Conservation (phyloP, 2,329 filamentous ascomycete genomes). For the Botrytis byssoidea region DNA sequence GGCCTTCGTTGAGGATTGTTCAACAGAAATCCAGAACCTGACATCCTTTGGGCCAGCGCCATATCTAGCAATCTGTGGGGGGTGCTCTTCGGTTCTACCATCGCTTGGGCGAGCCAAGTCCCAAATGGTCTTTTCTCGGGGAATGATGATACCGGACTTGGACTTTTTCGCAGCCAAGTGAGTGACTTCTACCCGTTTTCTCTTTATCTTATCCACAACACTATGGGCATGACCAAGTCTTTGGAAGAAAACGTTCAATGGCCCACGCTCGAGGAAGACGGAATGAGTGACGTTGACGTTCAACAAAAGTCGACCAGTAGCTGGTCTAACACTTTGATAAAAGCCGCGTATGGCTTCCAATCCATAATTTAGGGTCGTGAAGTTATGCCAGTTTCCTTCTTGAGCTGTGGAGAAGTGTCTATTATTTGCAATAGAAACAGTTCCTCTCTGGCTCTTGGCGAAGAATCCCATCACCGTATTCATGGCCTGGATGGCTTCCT, state of each 20-base stretch:
- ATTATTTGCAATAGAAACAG: slow-evolving; percentile 51
- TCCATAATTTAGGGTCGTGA: slow-evolving; percentile 47
- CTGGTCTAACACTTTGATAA: slow-evolving; percentile 59
- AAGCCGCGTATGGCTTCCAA: slow-evolving; percentile 60
- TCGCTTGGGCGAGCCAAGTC: slow-evolving; percentile 45
- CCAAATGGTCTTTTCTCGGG: slow-evolving; percentile 46
- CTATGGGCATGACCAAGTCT: slow-evolving; percentile 35
- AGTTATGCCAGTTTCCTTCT: slow-evolving; percentile 26
- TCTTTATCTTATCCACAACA: slow-evolving; percentile 39
- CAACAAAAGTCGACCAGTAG: slow-evolving; percentile 55
- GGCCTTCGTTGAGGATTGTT: slow-evolving; percentile 25
- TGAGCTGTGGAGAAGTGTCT: slow-evolving; percentile 49
- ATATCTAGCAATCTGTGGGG: slow-evolving; percentile 38
- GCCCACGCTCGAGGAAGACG: slow-evolving; percentile 54
- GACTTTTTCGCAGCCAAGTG: slow-evolving; percentile 41
- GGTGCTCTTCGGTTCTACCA: slow-evolving; percentile 39
- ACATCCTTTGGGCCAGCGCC: slow-evolving; percentile 54
- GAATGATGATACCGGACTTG: slow-evolving; percentile 38
- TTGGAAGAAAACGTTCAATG: slow-evolving; percentile 42
- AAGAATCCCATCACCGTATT: slow-evolving; percentile 57
- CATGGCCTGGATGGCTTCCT: slow-evolving; percentile 54
- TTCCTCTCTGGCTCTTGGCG: slow-evolving; percentile 38
- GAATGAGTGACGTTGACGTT: slow-evolving; percentile 62
- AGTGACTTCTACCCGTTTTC: slow-evolving; percentile 42
- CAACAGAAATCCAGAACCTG: slow-evolving; percentile 51